Base-by-base conservation (phyloP, 2,329 filamentous ascomycete genomes). In the Leptoxyphium fumago region DNA sequence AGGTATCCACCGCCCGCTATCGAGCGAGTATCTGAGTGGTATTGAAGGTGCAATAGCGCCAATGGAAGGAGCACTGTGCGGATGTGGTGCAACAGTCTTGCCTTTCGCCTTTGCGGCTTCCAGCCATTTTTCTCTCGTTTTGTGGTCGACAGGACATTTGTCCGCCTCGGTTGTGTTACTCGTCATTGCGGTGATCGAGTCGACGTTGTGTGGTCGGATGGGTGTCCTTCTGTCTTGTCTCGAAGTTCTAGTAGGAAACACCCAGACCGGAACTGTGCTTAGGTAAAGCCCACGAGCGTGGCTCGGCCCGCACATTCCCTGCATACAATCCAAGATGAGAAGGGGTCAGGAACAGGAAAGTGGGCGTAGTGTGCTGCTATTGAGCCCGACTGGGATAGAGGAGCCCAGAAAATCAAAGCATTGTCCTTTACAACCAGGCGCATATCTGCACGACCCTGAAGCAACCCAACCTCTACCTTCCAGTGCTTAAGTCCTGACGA, bases 81-180 rank as follows among this genome's bases (percentile, higher is more conserved):
- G 47, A 44, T 40, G 38, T 43, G 43, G 55, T 46, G 64, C 51
- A 49, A 63, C 52, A 55, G 53, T 40, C 46, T 47, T 30, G 43
- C 48, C 44, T 40, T 55, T 52, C 58, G 62, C 72, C 66, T 59
- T 76, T 36, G 80, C 78, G 58, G 85, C 78, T 45, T 74, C 71
- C 32, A 96, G 74, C 89, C 89, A 98, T 55, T 82, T 78, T 56
- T 87, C 82, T 55, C 91, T 82, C 43, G 86, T 82, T 57, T 85
- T 84, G 66, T 88, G 83, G 66, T 96, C 88, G 57, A 96, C 86
- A 5, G 91, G 91, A 58, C 91, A 96, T 46, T 58, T 54, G 46
- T 71, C 71, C 36, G 63, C 64, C 13, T 38, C 34, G 34, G 6
- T 17, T 4, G 3, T 38, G 13, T 9, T 17, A 38, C 34, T 38